These are phyloP conservation scores for Ophiocordyceps camponoti-saundersi DNA, from an alignment of 2,329 filamentous ascomycete species.

Conservation along the genomic window DNA sequence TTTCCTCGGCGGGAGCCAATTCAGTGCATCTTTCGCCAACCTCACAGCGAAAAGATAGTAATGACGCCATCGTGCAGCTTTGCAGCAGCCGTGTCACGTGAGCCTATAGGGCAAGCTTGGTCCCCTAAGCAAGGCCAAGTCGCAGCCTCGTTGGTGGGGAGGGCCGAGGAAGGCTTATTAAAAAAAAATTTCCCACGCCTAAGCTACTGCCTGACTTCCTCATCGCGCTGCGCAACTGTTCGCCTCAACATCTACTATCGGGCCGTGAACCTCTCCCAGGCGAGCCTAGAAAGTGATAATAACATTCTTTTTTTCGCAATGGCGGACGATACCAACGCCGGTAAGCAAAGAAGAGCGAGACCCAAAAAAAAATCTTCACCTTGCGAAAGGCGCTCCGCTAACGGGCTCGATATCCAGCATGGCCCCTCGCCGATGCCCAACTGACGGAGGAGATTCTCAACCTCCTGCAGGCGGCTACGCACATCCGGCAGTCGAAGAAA, in stretches of 20 bases:
- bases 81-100: no score
- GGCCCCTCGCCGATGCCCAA: constrained; percentile 56
- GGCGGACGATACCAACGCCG: constrained; percentile 9
- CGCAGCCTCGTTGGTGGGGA: background rate
- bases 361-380: no score
- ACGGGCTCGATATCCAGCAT: constrained; percentile 25
- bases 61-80: no score
- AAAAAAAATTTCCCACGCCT: no score
- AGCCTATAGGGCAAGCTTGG: no score
- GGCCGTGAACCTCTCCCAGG: constrained; percentile 40
- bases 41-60: no score
- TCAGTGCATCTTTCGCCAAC: no score
- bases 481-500: constrained; percentile 62
- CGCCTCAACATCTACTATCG: constrained; percentile 1
- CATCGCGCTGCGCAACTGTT: background rate
- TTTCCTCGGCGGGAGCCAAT: no score
- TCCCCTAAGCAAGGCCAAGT: background rate
- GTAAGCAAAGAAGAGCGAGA: constrained; percentile 3
- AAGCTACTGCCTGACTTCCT: background rate
- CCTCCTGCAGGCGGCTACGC: constrained; percentile 57
- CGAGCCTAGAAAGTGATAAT: constrained; percentile 9
- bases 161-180: background rate
- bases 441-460: constrained; percentile 73
- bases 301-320: constrained; percentile 4
- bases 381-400: background rate